Evolutionary conservation across 768 basidiomycete species (phyloP), one percentile per base, ranked within the genome.

Genomic region (Lentinula lateritia): DNA sequence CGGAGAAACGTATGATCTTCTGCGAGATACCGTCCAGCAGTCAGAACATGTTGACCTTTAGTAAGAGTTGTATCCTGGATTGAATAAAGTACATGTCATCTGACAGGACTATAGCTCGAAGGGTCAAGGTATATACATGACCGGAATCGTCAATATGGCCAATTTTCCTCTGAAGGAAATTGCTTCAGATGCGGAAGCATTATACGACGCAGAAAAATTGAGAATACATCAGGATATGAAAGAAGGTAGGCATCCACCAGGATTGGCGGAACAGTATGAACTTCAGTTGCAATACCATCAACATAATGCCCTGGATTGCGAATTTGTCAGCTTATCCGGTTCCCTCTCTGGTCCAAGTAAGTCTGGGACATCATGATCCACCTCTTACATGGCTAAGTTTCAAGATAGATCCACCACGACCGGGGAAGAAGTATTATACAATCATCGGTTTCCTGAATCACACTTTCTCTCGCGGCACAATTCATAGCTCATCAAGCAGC

Each of bases 381-480:
- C 20, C 0, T 57, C 38, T 78, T 2, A 41, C 5, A 5, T 28
- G 18, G 38, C 48, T 32, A 8, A 28, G 28, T 3, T 28, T 28
- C 3, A 28, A 28, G 38, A 36, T 55, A 55, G 77, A 72, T 42
- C 66, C 70, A 0, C 74, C 76, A 0, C 72, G 71, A 60, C 64
- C 73, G 0, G 77, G 76, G 1, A 80, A 79, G 65, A 73, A 68
- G 18, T 84, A 84, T 64, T 50, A 79, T 23, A 75, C 78, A 0
- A 46, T 83, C 15, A 52, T 72, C 5, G 66, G 65, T 6, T 70
- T 72, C 0, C 64, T 74, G n/a, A 79, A 80, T 58, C 78, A 84
- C 53, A 73, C 73, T 1, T 75, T 82, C 63, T 81, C 79, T 9
- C 70, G 82, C 12, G 83, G 84, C 1, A 74, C 78, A 0, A 78